A percentile compares a stretch with the other conserved stretches of the same genome.
Conservation (phyloP, 768 basidiomycete genomes). For the Panellus pusillus region DNA sequence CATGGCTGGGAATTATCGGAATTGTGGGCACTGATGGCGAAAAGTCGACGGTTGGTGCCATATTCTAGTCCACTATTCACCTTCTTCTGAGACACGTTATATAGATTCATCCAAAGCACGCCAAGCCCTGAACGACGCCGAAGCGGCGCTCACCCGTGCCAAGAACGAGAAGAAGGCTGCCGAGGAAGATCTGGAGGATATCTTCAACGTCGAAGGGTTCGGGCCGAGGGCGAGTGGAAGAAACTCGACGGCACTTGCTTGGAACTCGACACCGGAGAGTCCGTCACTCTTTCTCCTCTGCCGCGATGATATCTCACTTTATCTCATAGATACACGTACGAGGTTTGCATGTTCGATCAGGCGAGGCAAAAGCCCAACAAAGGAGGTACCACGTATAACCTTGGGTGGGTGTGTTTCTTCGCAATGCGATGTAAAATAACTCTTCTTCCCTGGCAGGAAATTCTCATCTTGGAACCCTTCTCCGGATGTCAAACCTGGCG, state of each 20-base stretch:
- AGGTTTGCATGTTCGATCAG: slow-evolving; percentile 87
- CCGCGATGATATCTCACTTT: neutral
- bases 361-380: slow-evolving; percentile 86
- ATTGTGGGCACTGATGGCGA: slow-evolving; percentile 43
- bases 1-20: slow-evolving; percentile 65
- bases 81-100: neutral
- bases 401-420: slow-evolving; percentile 66
- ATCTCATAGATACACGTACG: slow-evolving; percentile 79
- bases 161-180: slow-evolving; percentile 55
- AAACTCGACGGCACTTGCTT: slow-evolving; percentile 85
- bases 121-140: slow-evolving; percentile 61
- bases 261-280: slow-evolving; percentile 87
- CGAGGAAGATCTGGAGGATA: slow-evolving; percentile 56
- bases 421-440: neutral
- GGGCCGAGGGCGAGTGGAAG: slow-evolving; percentile 93
- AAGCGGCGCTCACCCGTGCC: slow-evolving; percentile 54
- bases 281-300: slow-evolving; percentile 36
- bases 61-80: neutral
- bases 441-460: slow-evolving; percentile 42
- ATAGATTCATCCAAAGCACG: slow-evolving; percentile 66
- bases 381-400: slow-evolving; percentile 70
- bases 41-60: slow-evolving; percentile 39
- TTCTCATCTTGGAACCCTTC: slow-evolving; percentile 81
- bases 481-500: slow-evolving; percentile 54
- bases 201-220: slow-evolving; percentile 67